These are phyloP conservation scores for Botrytis fabae DNA, from an alignment of 2,329 filamentous ascomycete genomes.

Conservation along the genomic window DNA sequence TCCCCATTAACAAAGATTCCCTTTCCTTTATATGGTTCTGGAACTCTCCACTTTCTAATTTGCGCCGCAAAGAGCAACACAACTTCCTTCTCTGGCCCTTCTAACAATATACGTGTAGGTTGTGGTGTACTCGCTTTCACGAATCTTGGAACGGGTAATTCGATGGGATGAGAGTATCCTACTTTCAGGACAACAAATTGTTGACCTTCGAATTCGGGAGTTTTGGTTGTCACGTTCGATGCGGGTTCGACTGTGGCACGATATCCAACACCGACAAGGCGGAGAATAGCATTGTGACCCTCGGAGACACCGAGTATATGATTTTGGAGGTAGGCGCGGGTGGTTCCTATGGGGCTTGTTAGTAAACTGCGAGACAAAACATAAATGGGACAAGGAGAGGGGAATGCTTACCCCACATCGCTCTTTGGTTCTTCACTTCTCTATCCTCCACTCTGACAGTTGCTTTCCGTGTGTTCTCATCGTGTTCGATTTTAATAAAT, in stretches of 20 bases:
- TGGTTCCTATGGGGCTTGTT: conserved; percentile 64
- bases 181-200: conserved; percentile 92
- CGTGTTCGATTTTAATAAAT: conserved; percentile 72
- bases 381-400: not conserved
- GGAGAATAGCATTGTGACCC: conserved; percentile 90
- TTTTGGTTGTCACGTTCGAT: conserved; percentile 58
- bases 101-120: conserved; percentile 85
- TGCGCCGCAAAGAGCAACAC: conserved; percentile 89
- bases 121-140: conserved; percentile 86
- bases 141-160: conserved; percentile 78
- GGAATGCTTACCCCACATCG: conserved; percentile 81
- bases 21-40: conserved; percentile 99
- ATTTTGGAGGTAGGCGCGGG: conserved; percentile 85
- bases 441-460: conserved; percentile 69
- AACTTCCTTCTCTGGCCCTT: conserved; percentile 81
- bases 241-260: conserved; percentile 80
- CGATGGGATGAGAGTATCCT: conserved; percentile 93
- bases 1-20: conserved; percentile 97
- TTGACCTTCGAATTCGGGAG: conserved; percentile 73
- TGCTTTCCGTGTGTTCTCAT: conserved; percentile 62
- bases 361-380: not conserved
- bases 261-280: conserved; percentile 94
- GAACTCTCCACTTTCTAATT: conserved; percentile 83
- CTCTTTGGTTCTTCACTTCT: conserved; percentile 71
- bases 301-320: conserved; percentile 93